Evolutionary conservation across 768 basidiomycete genomes (phyloP).

Genomic region (Tylopilus plumbeoviolaceoides): DNA sequence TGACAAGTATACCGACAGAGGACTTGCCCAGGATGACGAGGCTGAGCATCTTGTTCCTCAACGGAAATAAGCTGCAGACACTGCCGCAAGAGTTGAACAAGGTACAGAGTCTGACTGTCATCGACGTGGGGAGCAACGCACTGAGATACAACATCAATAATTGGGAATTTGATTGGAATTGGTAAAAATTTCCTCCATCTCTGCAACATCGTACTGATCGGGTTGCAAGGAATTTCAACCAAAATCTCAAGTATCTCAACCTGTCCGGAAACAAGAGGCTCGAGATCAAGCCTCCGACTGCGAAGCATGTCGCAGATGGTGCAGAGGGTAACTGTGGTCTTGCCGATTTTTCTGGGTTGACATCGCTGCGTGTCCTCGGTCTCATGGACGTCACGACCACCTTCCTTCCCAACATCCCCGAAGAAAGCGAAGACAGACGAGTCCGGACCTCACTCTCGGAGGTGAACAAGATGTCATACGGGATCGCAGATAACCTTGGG

Average conservation of each 20-base stretch:
- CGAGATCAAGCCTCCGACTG: conserved; percentile 73
- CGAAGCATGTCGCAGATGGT: conserved; percentile 27
- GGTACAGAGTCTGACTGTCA: conserved; percentile 67
- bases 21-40: conserved; percentile 70
- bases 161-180: conserved; percentile 99
- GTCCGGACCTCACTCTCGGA: conserved; percentile 88
- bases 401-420: conserved; percentile 62
- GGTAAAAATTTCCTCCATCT: conserved; percentile 42
- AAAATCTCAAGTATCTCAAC: conserved; percentile 89
- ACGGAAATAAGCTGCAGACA: conserved; percentile 91
- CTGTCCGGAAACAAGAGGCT: conserved; percentile 95
- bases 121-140: conserved; percentile 92
- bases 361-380: conserved; percentile 84
- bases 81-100: conserved; percentile 88
- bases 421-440: conserved; percentile 84
- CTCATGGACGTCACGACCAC: conserved; percentile 91
- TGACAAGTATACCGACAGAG: conserved; percentile 86
- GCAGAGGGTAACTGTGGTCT: conserved; percentile 36
- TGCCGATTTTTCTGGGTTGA: conserved; percentile 85
- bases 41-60: conserved; percentile 77
- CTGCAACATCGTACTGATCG: background rate
- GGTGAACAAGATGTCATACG: conserved; percentile 90
- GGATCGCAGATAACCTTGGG: conserved; percentile 91
- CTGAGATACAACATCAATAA: conserved; percentile 98
- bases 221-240: conserved; percentile 86